phyloP scores from a whole-genome alignment of 192 early-diverging fungal genomes.

The Funneliformis geosporum region DNA sequence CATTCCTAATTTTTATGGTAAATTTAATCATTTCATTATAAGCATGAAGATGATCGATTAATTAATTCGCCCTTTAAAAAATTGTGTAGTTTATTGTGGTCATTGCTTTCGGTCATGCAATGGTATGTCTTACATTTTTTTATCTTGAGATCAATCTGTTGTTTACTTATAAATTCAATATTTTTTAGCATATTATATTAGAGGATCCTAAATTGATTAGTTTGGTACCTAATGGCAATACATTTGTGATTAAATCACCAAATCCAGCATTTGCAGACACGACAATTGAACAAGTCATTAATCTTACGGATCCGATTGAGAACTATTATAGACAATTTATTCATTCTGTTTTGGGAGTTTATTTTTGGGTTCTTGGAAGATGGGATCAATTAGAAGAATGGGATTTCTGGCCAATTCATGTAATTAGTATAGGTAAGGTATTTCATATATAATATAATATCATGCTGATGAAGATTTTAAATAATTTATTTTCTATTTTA shows the following conservation, averaged over 20 bases:
- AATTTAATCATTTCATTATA: too few species aligned
- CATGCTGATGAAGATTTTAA: background rate
- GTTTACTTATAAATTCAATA: background rate
- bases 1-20: background rate
- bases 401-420: slow-evolving; percentile 14
- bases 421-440: background rate
- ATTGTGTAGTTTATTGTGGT: background rate
- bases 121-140: background rate
- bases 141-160: too few species aligned
- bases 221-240: background rate
- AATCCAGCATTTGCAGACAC: background rate
- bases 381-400: slow-evolving; percentile 9
- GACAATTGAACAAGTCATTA: background rate
- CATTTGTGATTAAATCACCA: background rate
- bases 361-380: slow-evolving; percentile 10
- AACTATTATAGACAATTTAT: background rate
- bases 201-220: background rate
- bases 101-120: background rate
- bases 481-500: background rate
- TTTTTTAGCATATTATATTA: background rate
- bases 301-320: background rate
- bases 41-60: too few species aligned
- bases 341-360: background rate
- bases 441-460: background rate
- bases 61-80: too few species aligned